Percentiles rank a stretch among this genome's conserved stretches.
These are phyloP conservation scores for Boletus eberwhitei DNA, from an alignment of 768 basidiomycete species.

Conservation along the genomic window DNA sequence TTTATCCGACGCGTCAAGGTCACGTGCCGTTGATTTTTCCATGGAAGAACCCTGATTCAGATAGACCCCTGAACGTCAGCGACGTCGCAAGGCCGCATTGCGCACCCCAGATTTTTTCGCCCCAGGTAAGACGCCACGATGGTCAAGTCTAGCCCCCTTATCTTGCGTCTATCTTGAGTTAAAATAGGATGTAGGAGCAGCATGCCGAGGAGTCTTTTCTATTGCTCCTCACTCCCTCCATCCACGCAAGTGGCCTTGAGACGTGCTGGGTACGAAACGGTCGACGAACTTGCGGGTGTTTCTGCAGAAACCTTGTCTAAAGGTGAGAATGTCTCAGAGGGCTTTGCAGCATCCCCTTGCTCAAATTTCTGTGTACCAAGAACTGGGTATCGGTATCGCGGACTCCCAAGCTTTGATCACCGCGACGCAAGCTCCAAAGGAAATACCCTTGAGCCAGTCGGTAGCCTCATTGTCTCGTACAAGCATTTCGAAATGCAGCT, in stretches of 20 bases:
- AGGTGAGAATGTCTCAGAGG: slow-evolving; percentile 35
- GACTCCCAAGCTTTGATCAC: slow-evolving; percentile 47
- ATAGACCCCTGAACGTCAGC: background rate
- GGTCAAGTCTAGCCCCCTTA: background rate
- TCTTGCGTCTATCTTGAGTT: background rate
- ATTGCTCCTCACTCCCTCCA: slow-evolving; percentile 44
- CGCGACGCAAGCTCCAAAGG: slow-evolving; percentile 35
- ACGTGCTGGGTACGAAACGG: slow-evolving; percentile 54
- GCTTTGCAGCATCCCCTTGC: background rate
- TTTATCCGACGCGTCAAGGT: slow-evolving; percentile 30
- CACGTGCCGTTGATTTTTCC: slow-evolving; percentile 25
- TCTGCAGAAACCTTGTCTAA: slow-evolving; percentile 47
- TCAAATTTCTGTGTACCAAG: slow-evolving; percentile 31
- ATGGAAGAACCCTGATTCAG: no score
- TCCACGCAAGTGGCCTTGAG: slow-evolving; percentile 45
- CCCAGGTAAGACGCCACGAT: slow-evolving; percentile 9
- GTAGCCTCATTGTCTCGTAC: slow-evolving; percentile 42
- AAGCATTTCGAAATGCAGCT: slow-evolving; percentile 26
- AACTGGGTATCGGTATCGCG: slow-evolving; percentile 45
- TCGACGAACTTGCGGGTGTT: slow-evolving; percentile 46
- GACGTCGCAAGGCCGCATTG: background rate
- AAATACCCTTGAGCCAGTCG: slow-evolving; percentile 48
- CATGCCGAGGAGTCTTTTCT: slow-evolving; percentile 43
- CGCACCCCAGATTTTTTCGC: background rate
- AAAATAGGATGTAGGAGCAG: background rate